Evolutionary conservation across 495 filamentous ascomycete species (phyloP).

Genomic region (Xylaria palmicola): DNA sequence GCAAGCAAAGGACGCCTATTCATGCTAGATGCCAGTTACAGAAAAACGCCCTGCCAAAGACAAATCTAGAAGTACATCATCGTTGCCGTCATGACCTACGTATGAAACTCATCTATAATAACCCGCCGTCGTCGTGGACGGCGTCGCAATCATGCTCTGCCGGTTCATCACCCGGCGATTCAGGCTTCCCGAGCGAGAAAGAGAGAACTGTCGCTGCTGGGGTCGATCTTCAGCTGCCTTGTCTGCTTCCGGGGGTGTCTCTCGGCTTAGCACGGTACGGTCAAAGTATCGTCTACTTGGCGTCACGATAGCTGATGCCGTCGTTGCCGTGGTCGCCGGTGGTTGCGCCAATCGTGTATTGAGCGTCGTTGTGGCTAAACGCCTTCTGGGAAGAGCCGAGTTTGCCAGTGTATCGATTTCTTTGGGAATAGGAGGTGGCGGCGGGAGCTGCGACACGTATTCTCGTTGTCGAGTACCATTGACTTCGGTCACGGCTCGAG

Average conservation of each 20-base stretch:
- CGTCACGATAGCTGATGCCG: constrained; percentile 21
- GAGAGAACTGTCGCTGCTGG: constrained; percentile 38
- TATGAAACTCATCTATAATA: constrained; percentile 22
- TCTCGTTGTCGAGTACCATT: constrained; percentile 37
- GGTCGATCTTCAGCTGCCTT: constrained; percentile 41
- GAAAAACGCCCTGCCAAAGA: neutral
- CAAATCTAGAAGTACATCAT: constrained; percentile 27
- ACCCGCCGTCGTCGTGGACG: constrained; percentile 17
- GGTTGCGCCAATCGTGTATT: constrained; percentile 38
- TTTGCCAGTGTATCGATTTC: constrained; percentile 30
- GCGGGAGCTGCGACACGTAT: constrained; percentile 26
- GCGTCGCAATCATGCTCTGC: constrained; percentile 36
- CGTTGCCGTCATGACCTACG: constrained; percentile 28
- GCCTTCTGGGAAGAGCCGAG: constrained; percentile 45
- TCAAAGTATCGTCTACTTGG: constrained; percentile 49
- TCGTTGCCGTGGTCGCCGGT: constrained; percentile 16
- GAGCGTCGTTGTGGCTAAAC: constrained; percentile 38
- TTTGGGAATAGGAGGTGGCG: constrained; percentile 23
- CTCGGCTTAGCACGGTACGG: constrained; percentile 40
- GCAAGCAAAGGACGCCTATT: constrained; percentile 16
- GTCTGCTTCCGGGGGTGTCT: constrained; percentile 35
- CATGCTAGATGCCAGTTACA: constrained; percentile 11
- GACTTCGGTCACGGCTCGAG: constrained; percentile 59
- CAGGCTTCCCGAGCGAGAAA: constrained; percentile 41
- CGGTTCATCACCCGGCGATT: constrained; percentile 35